Conservation (phyloP, 2,329 filamentous ascomycete species). For the Sporothrix luriei region DNA sequence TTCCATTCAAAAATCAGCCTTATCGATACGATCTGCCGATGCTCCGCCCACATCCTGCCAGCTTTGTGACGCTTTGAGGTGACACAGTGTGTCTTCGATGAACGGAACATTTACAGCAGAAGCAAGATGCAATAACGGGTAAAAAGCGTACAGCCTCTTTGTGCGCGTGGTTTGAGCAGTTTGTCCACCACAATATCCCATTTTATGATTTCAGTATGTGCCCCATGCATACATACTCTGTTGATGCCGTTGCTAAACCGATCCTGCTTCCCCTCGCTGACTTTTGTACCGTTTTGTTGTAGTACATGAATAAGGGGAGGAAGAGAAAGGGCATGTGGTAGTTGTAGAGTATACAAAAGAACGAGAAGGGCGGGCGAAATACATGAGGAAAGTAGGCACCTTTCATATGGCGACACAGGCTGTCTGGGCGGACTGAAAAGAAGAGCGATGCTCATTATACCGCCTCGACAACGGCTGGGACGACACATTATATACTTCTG, state of each 20-base stretch:
- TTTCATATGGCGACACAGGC: no score
- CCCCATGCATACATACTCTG: neutral
- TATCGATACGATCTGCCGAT: neutral
- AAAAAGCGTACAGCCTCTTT: neutral
- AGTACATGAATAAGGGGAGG: no score
- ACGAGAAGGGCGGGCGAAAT: no score
- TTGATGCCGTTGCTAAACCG: neutral
- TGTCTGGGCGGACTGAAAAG: no score
- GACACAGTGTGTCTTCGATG: neutral
- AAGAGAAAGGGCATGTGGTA: no score
- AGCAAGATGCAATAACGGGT: neutral
- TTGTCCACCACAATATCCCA: neutral
- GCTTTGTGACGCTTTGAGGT: neutral
- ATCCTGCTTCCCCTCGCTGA: neutral
- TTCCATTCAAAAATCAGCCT: slow-evolving; percentile 14
- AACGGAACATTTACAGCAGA: no score
- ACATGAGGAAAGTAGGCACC: no score
- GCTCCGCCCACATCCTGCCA: neutral
- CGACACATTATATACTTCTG: no score
- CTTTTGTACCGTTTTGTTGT: neutral
- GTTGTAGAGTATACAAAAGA: no score
- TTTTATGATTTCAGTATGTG: slow-evolving; percentile 3
- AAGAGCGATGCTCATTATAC: no score
- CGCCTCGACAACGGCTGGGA: no score
- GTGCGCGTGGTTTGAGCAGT: neutral